phyloP scores from a whole-genome alignment of 345 rosid species.

The Euclidium syriacum region DNA sequence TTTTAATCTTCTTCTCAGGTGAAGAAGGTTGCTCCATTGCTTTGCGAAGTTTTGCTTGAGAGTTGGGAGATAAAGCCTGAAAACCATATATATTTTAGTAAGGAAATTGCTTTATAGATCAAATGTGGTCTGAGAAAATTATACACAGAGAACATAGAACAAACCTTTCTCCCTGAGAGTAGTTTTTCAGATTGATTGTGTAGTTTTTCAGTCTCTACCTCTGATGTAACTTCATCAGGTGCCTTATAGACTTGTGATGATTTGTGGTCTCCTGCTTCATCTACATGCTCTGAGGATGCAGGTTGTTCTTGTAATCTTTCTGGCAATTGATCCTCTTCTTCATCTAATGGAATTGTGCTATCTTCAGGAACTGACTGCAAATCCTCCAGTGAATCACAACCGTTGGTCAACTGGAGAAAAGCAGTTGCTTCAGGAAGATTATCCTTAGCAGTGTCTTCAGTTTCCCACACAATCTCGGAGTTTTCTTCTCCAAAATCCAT shows the following conservation, averaged over 20 bases:
- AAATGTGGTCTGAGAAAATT: neutral
- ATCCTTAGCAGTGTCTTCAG: constrained; percentile 31
- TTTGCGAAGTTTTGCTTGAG: constrained; percentile 62
- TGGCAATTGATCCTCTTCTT: constrained; percentile 22
- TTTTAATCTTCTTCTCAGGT: constrained; percentile 36
- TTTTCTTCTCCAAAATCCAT: constrained; percentile 2
- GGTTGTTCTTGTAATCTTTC: constrained; percentile 23
- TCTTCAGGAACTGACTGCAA: constrained; percentile 14
- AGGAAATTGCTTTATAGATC: constrained; percentile 12
- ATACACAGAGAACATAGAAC: neutral
- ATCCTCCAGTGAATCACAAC: constrained; percentile 14
- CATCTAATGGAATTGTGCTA: constrained; percentile 18
- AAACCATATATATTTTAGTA: constrained; percentile 19
- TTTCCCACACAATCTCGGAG: constrained; percentile 8
- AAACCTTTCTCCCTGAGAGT: constrained; percentile 63
- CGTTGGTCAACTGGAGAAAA: constrained; percentile 24
- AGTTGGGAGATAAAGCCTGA: constrained; percentile 78
- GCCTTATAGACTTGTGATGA: constrained; percentile 13
- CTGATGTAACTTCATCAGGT: neutral
- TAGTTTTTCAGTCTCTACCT: constrained; percentile 23
- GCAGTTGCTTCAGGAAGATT: constrained; percentile 25
- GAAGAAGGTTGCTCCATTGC: constrained; percentile 49
- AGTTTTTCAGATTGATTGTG: constrained; percentile 51
- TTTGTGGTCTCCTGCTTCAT: constrained; percentile 20
- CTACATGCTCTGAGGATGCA: constrained; percentile 12